phyloP scores from a whole-genome alignment of 371 early-diverging fungal species.

The Rhizopus arrhizus region DNA sequence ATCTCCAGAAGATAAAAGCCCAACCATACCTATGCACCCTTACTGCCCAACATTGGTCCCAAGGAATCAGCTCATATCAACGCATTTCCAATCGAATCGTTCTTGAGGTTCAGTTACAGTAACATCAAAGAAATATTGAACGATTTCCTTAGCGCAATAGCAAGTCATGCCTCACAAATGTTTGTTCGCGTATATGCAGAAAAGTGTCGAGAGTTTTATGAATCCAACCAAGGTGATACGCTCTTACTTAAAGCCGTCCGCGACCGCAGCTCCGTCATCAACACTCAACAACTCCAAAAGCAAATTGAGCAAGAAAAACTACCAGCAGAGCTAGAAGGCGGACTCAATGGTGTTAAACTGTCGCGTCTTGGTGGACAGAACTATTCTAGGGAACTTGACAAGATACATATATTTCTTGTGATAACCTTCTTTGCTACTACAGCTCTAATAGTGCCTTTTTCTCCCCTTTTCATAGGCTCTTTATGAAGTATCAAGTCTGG shows the following conservation, averaged over 20 bases:
- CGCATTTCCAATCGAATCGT: no score
- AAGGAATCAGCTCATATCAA: no score
- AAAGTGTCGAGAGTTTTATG: slow-evolving; percentile 11
- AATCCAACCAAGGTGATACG: slow-evolving; percentile 9
- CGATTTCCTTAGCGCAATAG: slow-evolving; percentile 7
- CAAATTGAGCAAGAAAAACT: slow-evolving; percentile 11
- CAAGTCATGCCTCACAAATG: slow-evolving; percentile 7
- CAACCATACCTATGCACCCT: no score
- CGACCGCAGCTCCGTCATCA: slow-evolving; percentile 8
- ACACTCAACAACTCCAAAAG: slow-evolving; percentile 6
- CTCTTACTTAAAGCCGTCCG: slow-evolving; percentile 14
- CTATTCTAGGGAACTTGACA: slow-evolving; percentile 6
- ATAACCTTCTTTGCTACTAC: slow-evolving; percentile 12
- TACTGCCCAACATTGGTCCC: no score
- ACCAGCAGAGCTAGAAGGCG: slow-evolving; percentile 10
- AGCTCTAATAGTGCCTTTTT: slow-evolving; percentile 13
- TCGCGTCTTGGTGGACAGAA: slow-evolving; percentile 9
- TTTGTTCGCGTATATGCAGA: slow-evolving; percentile 8
- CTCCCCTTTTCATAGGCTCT: slow-evolving; percentile 4
- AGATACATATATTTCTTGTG: slow-evolving; percentile 11
- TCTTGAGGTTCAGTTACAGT: no score
- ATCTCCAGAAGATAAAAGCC: no score
- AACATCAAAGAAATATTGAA: no score
- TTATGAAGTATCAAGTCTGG: slow-evolving; percentile 13
- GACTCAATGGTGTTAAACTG: slow-evolving; percentile 9